Evolutionary conservation across 257 asterid genomes (phyloP), one percentile per base, ranked within the genome.

Genomic region (Schizonepeta tenuifolia): DNA sequence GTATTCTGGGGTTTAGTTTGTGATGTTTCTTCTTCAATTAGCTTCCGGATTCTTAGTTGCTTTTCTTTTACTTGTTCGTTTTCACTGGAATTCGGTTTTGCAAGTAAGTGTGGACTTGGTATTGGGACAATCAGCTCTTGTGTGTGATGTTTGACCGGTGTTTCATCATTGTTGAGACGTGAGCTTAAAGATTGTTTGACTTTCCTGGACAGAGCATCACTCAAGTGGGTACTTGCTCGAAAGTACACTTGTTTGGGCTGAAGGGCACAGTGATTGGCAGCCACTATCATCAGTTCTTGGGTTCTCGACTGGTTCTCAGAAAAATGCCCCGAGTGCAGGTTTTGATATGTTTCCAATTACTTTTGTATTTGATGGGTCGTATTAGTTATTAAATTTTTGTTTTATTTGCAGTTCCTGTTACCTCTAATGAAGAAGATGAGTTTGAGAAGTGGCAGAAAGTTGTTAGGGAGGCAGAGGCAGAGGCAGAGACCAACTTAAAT

Each of bases 361-460:
- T 57, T 35, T 69, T 70, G 49, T 24, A 41, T 18, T 5, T 11
- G 13, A 64, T 67, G 54, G 47, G 11, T 75, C 58, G 22, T 75
- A 53, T 56, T 21, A 18, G 22, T 46, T 67, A 40, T 49, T 69
- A 49, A 80, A 14, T 22, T 73, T 58, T 14, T 62, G 33, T 60
- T 58, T 58, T 5, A 47, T 47, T 76, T 74, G 75, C 77, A 92
- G 95, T 63, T 72, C 80, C 89, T 58, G 82, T 14, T 28, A 33
- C 82, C 36, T 56, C 86, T 41, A 87, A 80, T 64, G 95, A 83
- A 51, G 96, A 88, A 72, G 97, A 92, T 65, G 98, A 95, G 87
- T 90, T 91, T 72, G 92, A 92, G 72, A 95, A 86, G 82, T 90
- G 90, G 94, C 90, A 88, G 74, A 83, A 83, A 83, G 97, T 91